Evolutionary conservation across 805 yeast genomes (phyloP).

Genomic region (Jamesozyma spencerorum): DNA sequence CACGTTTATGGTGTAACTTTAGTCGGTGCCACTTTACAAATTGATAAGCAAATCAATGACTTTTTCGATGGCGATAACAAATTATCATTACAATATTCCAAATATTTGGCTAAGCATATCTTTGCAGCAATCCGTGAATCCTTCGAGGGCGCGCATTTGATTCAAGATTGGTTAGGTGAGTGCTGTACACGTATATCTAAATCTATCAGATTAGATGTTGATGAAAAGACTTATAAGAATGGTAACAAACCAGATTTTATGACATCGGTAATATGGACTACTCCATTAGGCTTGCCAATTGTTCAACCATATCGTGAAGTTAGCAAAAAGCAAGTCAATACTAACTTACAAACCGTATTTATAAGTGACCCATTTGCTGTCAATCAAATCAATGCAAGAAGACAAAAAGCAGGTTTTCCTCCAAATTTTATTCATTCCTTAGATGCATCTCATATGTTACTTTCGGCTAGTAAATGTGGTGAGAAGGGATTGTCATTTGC

Average conservation of each 20-base stretch:
- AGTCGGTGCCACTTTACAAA: conserved; percentile 86
- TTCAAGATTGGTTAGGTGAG: conserved; percentile 93
- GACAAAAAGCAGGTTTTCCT: conserved; percentile 89
- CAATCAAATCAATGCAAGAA: conserved; percentile 74
- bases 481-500: conserved; percentile 65
- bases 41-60: conserved; percentile 63
- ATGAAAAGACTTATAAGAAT: conserved; percentile 34
- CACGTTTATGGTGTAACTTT: conserved; percentile 95
- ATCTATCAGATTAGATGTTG: conserved; percentile 61
- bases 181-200: conserved; percentile 74
- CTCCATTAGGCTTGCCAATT: conserved; percentile 90
- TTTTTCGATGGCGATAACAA: conserved; percentile 39
- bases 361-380: conserved; percentile 82
- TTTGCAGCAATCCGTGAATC: conserved; percentile 77
- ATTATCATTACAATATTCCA: conserved; percentile 40
- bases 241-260: conserved; percentile 53
- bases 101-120: conserved; percentile 68
- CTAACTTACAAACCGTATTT: conserved; percentile 79
- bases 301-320: conserved; percentile 89
- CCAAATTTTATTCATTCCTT: conserved; percentile 92
- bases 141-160: conserved; percentile 84
- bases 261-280: conserved; percentile 94
- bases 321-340: conserved; percentile 56
- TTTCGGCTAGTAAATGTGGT: conserved; percentile 75
- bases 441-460: conserved; percentile 94